phyloP scores from a whole-genome alignment of 352 stramenopile species.

The Phytopythium kandeliae region DNA sequence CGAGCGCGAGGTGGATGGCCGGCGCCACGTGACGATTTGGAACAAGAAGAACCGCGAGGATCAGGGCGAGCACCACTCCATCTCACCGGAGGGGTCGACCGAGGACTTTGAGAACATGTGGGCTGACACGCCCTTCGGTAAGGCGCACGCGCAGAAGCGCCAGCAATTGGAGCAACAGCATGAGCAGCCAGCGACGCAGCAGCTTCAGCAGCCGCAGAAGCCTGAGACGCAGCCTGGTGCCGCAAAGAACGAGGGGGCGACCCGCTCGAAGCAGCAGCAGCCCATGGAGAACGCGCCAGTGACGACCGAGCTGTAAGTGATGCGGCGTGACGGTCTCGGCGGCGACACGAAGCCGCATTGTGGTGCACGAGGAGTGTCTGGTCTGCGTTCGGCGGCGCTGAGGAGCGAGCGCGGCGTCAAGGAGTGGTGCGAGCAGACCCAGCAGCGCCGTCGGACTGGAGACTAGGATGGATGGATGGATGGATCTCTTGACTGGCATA shows the following conservation, averaged over 20 bases:
- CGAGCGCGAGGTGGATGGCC: slow-evolving; percentile 61
- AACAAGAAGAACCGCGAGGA: slow-evolving; percentile 59
- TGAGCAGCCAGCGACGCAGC: neutral
- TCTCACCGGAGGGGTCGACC: slow-evolving; percentile 40
- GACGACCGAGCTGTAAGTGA: neutral
- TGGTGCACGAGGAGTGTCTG: neutral
- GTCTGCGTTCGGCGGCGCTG: no score
- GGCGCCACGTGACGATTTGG: slow-evolving; percentile 73
- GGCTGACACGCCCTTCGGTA: slow-evolving; percentile 60
- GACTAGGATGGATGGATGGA: no score
- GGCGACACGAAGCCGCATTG: neutral
- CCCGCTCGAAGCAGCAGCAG: neutral
- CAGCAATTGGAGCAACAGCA: slow-evolving; percentile 37
- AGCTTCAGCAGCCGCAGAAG: neutral
- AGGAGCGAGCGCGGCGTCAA: no score
- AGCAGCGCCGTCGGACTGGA: no score
- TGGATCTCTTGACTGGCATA: no score
- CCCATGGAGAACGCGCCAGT: neutral
- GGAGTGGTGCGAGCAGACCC: no score
- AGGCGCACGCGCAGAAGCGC: slow-evolving; percentile 56
- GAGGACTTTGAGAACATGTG: slow-evolving; percentile 79
- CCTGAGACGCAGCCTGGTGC: neutral
- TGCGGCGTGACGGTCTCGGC: no score
- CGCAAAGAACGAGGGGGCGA: neutral
- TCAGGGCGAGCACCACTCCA: slow-evolving; percentile 54